A percentile compares a stretch with the other conserved stretches of the same genome.
Conservation (phyloP, 805 yeast species). For the Yarrowia sp. region DNA sequence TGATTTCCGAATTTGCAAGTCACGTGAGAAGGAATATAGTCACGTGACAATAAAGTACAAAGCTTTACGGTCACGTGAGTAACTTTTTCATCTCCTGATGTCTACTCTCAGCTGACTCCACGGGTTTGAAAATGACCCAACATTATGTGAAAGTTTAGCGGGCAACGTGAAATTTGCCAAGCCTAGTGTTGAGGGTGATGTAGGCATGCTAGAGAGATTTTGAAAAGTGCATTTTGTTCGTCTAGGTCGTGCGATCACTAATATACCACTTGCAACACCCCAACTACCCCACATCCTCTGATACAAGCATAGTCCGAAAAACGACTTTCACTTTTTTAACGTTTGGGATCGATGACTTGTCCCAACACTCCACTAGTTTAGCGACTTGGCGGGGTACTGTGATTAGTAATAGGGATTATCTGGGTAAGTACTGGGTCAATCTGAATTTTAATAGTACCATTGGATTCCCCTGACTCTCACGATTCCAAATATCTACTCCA, state of each 20-base stretch:
- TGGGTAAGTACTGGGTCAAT: background rate
- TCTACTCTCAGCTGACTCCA: background rate
- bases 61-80: background rate
- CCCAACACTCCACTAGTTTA: no score
- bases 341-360: no score
- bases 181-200: background rate
- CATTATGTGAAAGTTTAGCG: background rate
- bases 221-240: background rate
- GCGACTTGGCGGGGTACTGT: no score
- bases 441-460: no score
- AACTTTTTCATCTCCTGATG: no score
- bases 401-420: no score
- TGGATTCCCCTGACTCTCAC: background rate
- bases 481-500: background rate
- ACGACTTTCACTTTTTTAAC: no score
- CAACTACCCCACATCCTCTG: no score
- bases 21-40: background rate
- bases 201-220: background rate
- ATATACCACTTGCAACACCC: no score
- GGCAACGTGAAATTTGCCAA: background rate
- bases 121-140: background rate
- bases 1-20: no score
- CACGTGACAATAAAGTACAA: background rate
- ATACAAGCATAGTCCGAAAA: no score
- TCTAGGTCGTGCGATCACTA: background rate